These are phyloP conservation scores for Nymphaea thermarum DNA, from an alignment of 164 flowering plant species.

Conservation along the genomic window DNA sequence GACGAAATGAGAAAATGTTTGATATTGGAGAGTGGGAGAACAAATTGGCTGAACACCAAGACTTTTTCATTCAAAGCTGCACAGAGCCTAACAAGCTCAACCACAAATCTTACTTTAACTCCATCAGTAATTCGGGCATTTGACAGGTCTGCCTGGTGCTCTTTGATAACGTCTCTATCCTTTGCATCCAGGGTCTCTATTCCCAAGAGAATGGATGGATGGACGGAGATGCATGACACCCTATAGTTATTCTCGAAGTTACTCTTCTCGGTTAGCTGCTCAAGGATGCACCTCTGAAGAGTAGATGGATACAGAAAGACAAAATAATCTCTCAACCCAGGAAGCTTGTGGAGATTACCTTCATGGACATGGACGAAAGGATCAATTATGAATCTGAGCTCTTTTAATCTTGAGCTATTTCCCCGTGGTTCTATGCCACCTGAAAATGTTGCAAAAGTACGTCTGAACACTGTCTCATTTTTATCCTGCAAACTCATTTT, in stretches of 20 bases:
- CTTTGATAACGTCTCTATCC: slow-evolving; percentile 1
- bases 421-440: neutral
- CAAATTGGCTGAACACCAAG: slow-evolving; percentile 62
- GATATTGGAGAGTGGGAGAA: slow-evolving; percentile 37
- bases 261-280: neutral
- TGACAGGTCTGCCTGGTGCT: slow-evolving; percentile 12
- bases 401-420: slow-evolving; percentile 1
- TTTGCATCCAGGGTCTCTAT: neutral
- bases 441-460: neutral
- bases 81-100: slow-evolving; percentile 44
- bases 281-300: slow-evolving; percentile 26
- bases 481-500: neutral
- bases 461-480: neutral
- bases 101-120: slow-evolving; percentile 51
- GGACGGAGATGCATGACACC: slow-evolving; percentile 24
- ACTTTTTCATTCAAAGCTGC: slow-evolving; percentile 46
- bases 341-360: slow-evolving; percentile 56
- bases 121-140: slow-evolving; percentile 32
- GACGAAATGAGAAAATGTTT: slow-evolving; percentile 23
- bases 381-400: slow-evolving; percentile 25
- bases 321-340: slow-evolving; percentile 47
- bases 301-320: slow-evolving; percentile 32
- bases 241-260: slow-evolving; percentile 12
- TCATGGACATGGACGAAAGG: slow-evolving; percentile 71
- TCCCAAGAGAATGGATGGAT: slow-evolving; percentile 49